Base-by-base conservation (phyloP, 352 stramenopile genomes). In the Phytophthora rubi region DNA sequence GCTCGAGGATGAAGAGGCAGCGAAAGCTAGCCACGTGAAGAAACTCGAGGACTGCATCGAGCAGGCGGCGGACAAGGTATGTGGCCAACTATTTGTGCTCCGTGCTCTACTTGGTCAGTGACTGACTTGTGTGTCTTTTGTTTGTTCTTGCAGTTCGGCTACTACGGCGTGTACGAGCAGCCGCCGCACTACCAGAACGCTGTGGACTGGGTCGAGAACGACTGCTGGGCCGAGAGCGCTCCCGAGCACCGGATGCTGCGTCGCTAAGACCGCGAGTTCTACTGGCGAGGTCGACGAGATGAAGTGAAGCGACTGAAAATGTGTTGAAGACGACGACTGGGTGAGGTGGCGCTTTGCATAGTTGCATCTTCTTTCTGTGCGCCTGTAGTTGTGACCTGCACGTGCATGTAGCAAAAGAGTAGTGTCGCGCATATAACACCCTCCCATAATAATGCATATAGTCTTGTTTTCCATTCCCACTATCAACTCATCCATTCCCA, bases 121-220 rank as follows among this genome's bases (percentile, higher is more conserved):
- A 39, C 58, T 52, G 54, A 62, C 23, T 54, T 61, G 7, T 21
- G 54, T 44, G 3, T 13, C 4, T 60, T n/a, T 52, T 57, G 33
- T 61, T 62, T 42, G 7, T 65, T 37, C 2, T 23, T 58, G 10
- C 39, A 87, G 71, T 86, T 89, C 58, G 80, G 77, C 26, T 85
- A 67, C 57, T 84, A 85, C 49, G 79, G 79, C 21, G 74, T 85
- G 54, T 89, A 86, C 62, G 81, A 89, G 59, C 68, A 86, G 45
- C 51, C 67, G 5, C 71, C 74, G 13, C 62, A 86, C 76, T 85
- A 79, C 53, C 51, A 76, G 15, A 81, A 82, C 30, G 81, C 81
- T 15, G 32, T 85, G 65, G 65, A 78, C 49, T 89, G 81, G 81
- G 66, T 86, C 7, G 32, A 79, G 13, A 75, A 80, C 54, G 75